Percentiles rank a stretch among this genome's conserved stretches.
phyloP scores from a whole-genome alignment of 768 basidiomycete genomes.

The Suillus discolor region DNA sequence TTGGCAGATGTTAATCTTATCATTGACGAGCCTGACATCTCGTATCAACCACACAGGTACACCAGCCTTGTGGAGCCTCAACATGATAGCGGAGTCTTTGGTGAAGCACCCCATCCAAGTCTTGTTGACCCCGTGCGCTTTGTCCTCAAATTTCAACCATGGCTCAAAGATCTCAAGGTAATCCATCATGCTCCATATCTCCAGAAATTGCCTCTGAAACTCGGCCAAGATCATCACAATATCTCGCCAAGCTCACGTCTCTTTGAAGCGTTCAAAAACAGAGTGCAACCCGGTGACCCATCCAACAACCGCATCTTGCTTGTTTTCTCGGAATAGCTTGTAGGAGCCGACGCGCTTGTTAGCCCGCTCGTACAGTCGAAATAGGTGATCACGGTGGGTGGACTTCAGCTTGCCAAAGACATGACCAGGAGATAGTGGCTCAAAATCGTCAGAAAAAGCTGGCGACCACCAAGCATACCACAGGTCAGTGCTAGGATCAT shows the following conservation, averaged over 20 bases:
- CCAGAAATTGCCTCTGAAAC: neutral
- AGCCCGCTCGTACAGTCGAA: neutral
- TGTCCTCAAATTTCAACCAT: neutral
- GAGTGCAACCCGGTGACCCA: neutral
- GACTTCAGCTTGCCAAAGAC: neutral
- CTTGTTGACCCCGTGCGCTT: neutral
- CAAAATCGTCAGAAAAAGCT: neutral
- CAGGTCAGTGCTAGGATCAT: neutral
- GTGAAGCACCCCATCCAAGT: constrained; percentile 9
- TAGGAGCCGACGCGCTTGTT: neutral
- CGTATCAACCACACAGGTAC: constrained; percentile 3
- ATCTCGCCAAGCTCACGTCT: neutral
- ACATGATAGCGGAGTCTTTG: neutral
- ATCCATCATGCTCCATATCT: neutral
- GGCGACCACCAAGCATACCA: neutral
- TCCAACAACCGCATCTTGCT: neutral
- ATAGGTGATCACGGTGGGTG: neutral
- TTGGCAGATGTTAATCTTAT: neutral
- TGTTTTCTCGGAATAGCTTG: neutral
- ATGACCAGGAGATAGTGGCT: neutral
- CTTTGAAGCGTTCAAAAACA: neutral
- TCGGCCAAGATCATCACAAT: constrained; percentile 1
- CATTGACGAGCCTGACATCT: neutral
- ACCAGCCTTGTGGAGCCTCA: constrained; percentile 1
- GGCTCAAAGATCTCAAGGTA: neutral